Conservation (phyloP, 768 basidiomycete genomes). For the Boletus pseudo-olivaceus region DNA sequence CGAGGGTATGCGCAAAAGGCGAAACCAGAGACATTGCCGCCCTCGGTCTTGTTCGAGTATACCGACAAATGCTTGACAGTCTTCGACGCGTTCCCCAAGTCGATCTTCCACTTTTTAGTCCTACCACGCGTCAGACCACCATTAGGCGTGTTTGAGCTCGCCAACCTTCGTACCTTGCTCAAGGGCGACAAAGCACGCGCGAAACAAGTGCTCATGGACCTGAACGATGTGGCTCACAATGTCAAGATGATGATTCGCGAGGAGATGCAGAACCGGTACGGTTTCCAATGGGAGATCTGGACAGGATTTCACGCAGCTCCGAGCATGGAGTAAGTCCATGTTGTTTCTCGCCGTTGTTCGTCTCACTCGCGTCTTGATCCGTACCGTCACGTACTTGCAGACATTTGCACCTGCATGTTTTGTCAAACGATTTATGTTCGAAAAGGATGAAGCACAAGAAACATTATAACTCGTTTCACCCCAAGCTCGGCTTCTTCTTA, state of each 20-base stretch:
- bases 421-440: conserved; percentile 75
- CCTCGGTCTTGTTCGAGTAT: conserved; percentile 56
- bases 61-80: conserved; percentile 57
- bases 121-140: conserved; percentile 55
- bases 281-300: conserved; percentile 75
- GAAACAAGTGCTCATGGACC: conserved; percentile 46
- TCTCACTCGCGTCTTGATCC: background rate
- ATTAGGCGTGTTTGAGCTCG: conserved; percentile 38
- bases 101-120: conserved; percentile 84
- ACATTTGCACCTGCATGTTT: conserved; percentile 81
- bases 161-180: conserved; percentile 55
- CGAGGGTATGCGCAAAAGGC: conserved; percentile 54
- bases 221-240: conserved; percentile 55
- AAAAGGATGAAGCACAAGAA: conserved; percentile 78
- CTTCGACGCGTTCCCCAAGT: conserved; percentile 77
- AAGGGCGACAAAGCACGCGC: conserved; percentile 51
- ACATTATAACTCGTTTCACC: conserved; percentile 91
- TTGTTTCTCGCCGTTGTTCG: background rate
- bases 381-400: no score
- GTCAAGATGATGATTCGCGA: conserved; percentile 61
- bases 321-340: conserved; percentile 72
- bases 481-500: conserved; percentile 79
- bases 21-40: conserved; percentile 51
- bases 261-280: conserved; percentile 76
- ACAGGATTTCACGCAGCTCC: conserved; percentile 82